A percentile compares a stretch with the other conserved stretches of the same genome.
Conservation (phyloP, 1,284 basidiomycete species). For the Sutorius eximius region DNA sequence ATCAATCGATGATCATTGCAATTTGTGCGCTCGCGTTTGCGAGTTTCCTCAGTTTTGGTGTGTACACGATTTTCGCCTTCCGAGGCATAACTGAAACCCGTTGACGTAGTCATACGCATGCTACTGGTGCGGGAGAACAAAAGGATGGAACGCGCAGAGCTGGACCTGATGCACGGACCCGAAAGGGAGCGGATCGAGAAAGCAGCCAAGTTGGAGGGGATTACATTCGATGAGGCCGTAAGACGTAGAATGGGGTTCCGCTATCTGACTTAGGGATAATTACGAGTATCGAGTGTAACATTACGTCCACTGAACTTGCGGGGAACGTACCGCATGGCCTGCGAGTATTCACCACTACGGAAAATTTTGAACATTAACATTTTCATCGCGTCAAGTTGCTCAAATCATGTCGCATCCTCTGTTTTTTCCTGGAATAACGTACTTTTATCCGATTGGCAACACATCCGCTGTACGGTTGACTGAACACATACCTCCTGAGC, state of each 20-base stretch:
- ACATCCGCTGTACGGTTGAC: slow-evolving; percentile 52
- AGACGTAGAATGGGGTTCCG: slow-evolving; percentile 48
- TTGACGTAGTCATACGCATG: slow-evolving; percentile 43
- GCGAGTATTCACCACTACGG: too few relatives aligned
- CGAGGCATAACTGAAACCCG: too few relatives aligned
- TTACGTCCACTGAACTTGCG: too few relatives aligned
- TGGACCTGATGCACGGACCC: slow-evolving; percentile 40
- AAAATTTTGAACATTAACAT: too few relatives aligned
- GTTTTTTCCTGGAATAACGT: slow-evolving; percentile 32
- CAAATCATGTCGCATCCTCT: slow-evolving; percentile 39
- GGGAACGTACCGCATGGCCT: too few relatives aligned
- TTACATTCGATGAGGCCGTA: slow-evolving; percentile 53
- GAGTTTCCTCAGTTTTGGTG: slow-evolving; percentile 39
- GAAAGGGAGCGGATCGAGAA: slow-evolving; percentile 46
- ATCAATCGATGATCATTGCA: slow-evolving; percentile 50
- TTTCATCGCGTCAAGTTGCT: neutral
- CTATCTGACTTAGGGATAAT: slow-evolving; percentile 32
- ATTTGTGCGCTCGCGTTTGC: slow-evolving; percentile 42
- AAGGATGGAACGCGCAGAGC: slow-evolving; percentile 46
- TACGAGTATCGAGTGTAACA: too few relatives aligned
- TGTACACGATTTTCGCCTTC: too few relatives aligned
- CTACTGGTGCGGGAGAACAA: slow-evolving; percentile 47
- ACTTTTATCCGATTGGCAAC: slow-evolving; percentile 60
- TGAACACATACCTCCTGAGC: slow-evolving; percentile 47
- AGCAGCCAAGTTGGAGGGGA: slow-evolving; percentile 49